phyloP scores from a whole-genome alignment of 768 basidiomycete species.

The Phlebiopsis gigantea region DNA sequence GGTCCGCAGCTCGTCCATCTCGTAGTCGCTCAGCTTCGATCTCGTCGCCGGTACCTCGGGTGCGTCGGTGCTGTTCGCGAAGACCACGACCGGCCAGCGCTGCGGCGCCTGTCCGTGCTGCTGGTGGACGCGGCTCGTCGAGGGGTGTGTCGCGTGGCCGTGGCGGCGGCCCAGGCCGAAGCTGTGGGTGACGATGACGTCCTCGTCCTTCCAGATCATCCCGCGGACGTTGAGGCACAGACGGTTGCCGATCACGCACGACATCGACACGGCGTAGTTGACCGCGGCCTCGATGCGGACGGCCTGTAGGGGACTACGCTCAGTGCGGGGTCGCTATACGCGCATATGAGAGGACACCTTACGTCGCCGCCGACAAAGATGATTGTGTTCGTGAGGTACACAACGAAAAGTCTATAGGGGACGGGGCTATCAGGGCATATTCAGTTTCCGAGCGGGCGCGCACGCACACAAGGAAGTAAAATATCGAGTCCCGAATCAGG shows the following conservation, averaged over 20 bases:
- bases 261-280: slow-evolving; percentile 53
- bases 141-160: not conserved
- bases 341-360: not conserved
- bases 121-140: not conserved
- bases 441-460: not conserved
- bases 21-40: not conserved
- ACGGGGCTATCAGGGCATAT: not conserved
- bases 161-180: not conserved
- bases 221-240: slow-evolving; percentile 50
- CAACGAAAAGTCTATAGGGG: slow-evolving; percentile 44
- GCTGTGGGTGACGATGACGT: not conserved
- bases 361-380: slow-evolving; percentile 24
- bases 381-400: slow-evolving; percentile 43
- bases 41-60: not conserved
- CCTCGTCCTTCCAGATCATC: slow-evolving; percentile 16
- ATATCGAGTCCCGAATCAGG: slow-evolving; percentile 50
- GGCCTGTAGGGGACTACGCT: not conserved
- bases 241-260: slow-evolving; percentile 53
- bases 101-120: no score
- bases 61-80: not conserved
- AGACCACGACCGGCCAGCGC: slow-evolving; percentile 1
- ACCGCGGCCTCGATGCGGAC: slow-evolving; percentile 44
- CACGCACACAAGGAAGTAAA: slow-evolving; percentile 54
- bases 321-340: not conserved
- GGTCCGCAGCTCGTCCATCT: slow-evolving; percentile 3